Evolutionary conservation across 768 basidiomycete species (phyloP), one percentile per base, ranked within the genome.

Genomic region (Sarcomyxa edulis): DNA sequence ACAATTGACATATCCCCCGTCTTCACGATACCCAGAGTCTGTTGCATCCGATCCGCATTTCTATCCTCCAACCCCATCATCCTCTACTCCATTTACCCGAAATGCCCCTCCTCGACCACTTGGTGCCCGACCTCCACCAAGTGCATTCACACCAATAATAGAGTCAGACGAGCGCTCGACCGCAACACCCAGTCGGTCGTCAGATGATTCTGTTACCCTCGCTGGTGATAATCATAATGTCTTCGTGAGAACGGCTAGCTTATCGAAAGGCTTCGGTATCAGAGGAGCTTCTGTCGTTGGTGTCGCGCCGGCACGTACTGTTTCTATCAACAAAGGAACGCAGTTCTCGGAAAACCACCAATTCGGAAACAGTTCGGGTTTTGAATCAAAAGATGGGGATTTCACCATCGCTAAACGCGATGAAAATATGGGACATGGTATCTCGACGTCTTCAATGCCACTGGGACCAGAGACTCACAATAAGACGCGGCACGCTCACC

Each of bases 1-100:
- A 2, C 74, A 77, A 51, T 67, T 73, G 63, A 74, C 73, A 3
- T 76, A 77, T 45, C 73, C 72, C 9, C 74, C 73, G 3, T 46
- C 60, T 38, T 54, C 45, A 48, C 39, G 25, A 16, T 14, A 34
- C 22, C 23, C 28, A 9, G 16, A 12, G 19, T 30, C 38, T 14
- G 22, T 22, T 15, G 19, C 24, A 12, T 28, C 37, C 16, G 25
- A 33, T 45, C 4, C 42, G 47, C 48, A 43, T 30, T 18, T 11
- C 25, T 7, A 14, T 25, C n/a, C 38, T 8, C 29, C 25, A 19
- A n/a, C 18, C 11, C 19, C 16, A 28, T 12, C 39, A 18, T 5
- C 29, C 27, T n/a, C 32, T 30, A 7, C 26, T 37, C 20, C 36
- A 38, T 15, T 36, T 34, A 32, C 47, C 35, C 30, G 52, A 39